Conservation (phyloP, 192 early-diverging fungal genomes). For the Borealophlyctis nickersoniae region DNA sequence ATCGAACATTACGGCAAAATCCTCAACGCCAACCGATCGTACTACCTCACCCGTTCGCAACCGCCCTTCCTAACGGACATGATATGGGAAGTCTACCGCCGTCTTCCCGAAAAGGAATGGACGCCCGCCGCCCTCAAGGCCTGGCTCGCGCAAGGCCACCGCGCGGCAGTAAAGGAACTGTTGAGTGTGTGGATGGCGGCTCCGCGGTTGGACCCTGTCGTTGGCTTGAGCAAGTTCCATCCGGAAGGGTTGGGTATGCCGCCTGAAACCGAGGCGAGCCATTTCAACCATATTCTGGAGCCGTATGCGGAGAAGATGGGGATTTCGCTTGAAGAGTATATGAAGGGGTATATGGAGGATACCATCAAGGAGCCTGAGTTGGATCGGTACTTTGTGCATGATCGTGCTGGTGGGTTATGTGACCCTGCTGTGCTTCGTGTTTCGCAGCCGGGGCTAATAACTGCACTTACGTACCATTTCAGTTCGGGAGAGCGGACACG, state of each 20-base stretch:
- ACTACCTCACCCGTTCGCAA: slow-evolving; percentile 95
- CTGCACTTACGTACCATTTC: not conserved
- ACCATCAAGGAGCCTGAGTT: slow-evolving; percentile 74
- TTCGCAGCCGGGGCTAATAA: not conserved
- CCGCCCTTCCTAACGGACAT: slow-evolving; percentile 98
- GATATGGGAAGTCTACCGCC: slow-evolving; percentile 75
- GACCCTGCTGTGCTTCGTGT: slow-evolving; percentile 7
- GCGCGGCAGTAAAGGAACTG: slow-evolving; percentile 88
- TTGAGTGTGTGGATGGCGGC: slow-evolving; percentile 83
- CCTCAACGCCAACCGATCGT: slow-evolving; percentile 95
- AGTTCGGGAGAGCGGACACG: slow-evolving; percentile 95
- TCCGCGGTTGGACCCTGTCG: slow-evolving; percentile 71
- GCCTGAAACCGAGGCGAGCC: slow-evolving; percentile 84
- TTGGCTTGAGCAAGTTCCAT: slow-evolving; percentile 80
- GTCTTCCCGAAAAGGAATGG: slow-evolving; percentile 44
- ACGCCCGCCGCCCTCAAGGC: slow-evolving; percentile 33
- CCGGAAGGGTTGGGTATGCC: slow-evolving; percentile 93
- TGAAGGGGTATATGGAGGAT: slow-evolving; percentile 65
- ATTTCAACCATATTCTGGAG: slow-evolving; percentile 73
- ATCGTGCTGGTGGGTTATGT: slow-evolving; percentile 74
- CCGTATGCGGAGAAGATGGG: slow-evolving; percentile 71
- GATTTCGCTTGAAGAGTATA: slow-evolving; percentile 64
- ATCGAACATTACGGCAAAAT: slow-evolving; percentile 99
- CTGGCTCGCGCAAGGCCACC: slow-evolving; percentile 70
- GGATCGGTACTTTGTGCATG: slow-evolving; percentile 95